phyloP scores from a whole-genome alignment of 2,329 filamentous ascomycete species.

The Microcyclosporella mali region DNA sequence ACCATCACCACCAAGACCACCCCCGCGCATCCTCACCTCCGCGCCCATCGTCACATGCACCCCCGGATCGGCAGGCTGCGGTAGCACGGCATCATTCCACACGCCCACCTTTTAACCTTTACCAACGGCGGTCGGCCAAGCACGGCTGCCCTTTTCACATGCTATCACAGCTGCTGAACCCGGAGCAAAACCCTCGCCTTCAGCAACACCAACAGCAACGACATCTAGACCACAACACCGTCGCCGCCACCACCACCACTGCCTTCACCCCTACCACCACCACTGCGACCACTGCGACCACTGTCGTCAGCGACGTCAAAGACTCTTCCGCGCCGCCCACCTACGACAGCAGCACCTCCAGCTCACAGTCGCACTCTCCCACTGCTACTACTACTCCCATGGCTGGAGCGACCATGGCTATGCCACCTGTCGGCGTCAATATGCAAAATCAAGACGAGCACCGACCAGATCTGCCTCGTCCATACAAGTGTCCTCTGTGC shows the following conservation, averaged over 20 bases:
- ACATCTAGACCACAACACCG: too few relatives aligned
- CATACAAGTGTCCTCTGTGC: conserved; percentile 97
- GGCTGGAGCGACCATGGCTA: conserved; percentile 43
- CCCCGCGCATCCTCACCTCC: background rate
- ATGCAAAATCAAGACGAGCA: conserved; percentile 62
- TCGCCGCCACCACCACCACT: conserved; percentile 1
- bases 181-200: conserved; percentile 20
- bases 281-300: conserved; percentile 5
- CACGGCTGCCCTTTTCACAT: conserved; percentile 18
- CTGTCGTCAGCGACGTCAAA: conserved; percentile 3
- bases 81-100: conserved; percentile 2
- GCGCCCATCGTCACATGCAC: background rate
- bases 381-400: conserved; percentile 17
- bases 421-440: conserved; percentile 45
- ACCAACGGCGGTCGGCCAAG: conserved; percentile 3
- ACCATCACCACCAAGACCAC: too few relatives aligned
- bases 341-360: conserved; percentile 1
- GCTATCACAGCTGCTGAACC: conserved; percentile 29
- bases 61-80: conserved; percentile 4
- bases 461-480: conserved; percentile 78
- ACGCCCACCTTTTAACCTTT: background rate
- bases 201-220: conserved; percentile 15
- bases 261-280: conserved; percentile 6
- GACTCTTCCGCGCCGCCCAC: background rate
- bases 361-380: conserved; percentile 10